Conservation (phyloP, 768 basidiomycete species). For the Russula dissimulans region DNA sequence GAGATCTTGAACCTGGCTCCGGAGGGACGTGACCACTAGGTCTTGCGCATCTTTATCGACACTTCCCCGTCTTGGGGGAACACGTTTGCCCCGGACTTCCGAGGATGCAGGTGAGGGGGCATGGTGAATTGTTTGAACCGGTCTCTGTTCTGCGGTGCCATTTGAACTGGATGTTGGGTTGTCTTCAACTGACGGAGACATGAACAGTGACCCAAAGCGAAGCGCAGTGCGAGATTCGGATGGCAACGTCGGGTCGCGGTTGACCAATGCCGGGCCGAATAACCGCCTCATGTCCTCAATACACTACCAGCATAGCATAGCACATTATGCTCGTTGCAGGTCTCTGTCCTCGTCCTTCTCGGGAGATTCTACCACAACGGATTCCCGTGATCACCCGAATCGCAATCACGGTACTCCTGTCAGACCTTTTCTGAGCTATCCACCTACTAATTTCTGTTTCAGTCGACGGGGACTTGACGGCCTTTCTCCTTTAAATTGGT, state of each 20-base stretch:
- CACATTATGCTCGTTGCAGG: no score
- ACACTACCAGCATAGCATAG: no score
- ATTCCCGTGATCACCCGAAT: no score
- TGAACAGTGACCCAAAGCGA: conserved; percentile 1
- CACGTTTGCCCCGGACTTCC: conserved; percentile 1
- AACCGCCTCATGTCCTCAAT: no score
- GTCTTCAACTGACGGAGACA: conserved; percentile 13
- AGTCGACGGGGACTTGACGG: not conserved
- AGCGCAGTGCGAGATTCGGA: not conserved
- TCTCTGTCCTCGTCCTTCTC: no score
- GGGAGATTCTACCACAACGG: no score
- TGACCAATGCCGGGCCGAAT: not conserved
- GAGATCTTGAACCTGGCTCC: conserved; percentile 75
- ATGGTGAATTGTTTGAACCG: conserved; percentile 3
- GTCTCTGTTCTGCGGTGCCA: not conserved
- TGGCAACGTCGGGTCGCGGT: not conserved
- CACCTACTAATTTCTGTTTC: not conserved
- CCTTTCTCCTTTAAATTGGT: not conserved
- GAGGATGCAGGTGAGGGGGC: not conserved
- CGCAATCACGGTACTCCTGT: no score
- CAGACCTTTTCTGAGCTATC: no score
- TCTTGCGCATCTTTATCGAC: conserved; percentile 59
- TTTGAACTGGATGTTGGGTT: not conserved
- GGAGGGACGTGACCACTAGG: conserved; percentile 72
- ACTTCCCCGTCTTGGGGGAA: conserved; percentile 7